phyloP scores from a whole-genome alignment of 2,329 filamentous ascomycete genomes.

The Diaporthe caulivora region DNA sequence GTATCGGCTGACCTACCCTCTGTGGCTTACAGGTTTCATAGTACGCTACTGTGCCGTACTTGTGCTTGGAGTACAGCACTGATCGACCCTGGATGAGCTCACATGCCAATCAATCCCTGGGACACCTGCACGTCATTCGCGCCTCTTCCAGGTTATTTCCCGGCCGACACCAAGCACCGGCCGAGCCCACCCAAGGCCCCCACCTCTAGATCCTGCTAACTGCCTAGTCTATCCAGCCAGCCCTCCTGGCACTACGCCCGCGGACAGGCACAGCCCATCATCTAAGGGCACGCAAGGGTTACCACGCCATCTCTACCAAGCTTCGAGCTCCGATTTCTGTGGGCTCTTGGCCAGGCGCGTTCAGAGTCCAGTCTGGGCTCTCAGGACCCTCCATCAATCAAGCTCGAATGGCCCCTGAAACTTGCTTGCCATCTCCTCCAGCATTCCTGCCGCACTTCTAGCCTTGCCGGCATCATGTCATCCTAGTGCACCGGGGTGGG shows the following conservation, averaged over 20 bases:
- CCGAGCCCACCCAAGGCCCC: conserved; percentile 20
- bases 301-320: neutral
- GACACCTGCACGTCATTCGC: conserved; percentile 30
- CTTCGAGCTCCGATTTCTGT: neutral
- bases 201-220: conserved; percentile 11
- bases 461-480: neutral
- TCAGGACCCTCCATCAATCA: neutral
- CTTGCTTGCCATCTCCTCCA: neutral
- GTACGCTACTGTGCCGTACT: no score
- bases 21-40: neutral
- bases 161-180: conserved; percentile 10
- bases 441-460: no score
- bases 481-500: neutral
- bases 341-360: neutral
- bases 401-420: neutral
- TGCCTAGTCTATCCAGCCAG: neutral
- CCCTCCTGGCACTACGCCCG: neutral
- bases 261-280: neutral
- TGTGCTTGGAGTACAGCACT: neutral
- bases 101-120: conserved; percentile 24
- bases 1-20: neutral
- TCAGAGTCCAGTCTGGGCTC: neutral
- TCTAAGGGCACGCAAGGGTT: neutral
- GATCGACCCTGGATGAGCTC: conserved; percentile 12
- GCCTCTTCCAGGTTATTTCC: conserved; percentile 36